These are phyloP conservation scores for Micromonas pusilla DNA, from an alignment of 139 green algal genomes.

Conservation along the genomic window DNA sequence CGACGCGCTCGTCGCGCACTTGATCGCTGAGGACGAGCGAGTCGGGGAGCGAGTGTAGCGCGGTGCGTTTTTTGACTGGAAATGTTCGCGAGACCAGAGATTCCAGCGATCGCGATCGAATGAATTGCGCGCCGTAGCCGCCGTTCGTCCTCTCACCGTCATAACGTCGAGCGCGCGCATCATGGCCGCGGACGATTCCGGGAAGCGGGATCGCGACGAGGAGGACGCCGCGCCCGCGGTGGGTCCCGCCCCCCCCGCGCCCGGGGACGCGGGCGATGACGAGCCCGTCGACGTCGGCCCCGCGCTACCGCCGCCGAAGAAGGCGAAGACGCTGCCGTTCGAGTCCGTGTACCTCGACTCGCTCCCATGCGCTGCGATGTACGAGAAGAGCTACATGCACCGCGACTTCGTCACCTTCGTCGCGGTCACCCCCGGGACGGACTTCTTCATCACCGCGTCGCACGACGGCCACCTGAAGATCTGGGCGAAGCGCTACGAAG, in stretches of 20 bases:
- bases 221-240: not conserved
- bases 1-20: not conserved
- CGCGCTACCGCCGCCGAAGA: not conserved
- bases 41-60: no score
- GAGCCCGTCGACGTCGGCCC: not conserved
- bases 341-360: constrained; percentile 19
- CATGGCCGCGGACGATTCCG: not conserved
- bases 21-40: not conserved
- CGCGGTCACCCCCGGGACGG: constrained; percentile 45
- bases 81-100: no score
- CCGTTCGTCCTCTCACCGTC: no score
- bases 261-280: not conserved
- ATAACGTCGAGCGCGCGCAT: no score
- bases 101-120: no score
- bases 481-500: constrained; percentile 86
- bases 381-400: constrained; percentile 98
- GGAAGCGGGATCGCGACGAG: not conserved
- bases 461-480: constrained; percentile 88
- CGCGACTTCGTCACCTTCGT: constrained; percentile 84
- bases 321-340: constrained; percentile 7
- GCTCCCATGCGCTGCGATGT: constrained; percentile 58
- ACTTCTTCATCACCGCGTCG: constrained; percentile 46
- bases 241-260: not conserved
- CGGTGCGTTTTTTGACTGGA: no score
- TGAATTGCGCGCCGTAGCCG: no score